A percentile compares a stretch with the other conserved stretches of the same genome.
phyloP scores from a whole-genome alignment of 352 stramenopile species.

The Phytopythium montanum region DNA sequence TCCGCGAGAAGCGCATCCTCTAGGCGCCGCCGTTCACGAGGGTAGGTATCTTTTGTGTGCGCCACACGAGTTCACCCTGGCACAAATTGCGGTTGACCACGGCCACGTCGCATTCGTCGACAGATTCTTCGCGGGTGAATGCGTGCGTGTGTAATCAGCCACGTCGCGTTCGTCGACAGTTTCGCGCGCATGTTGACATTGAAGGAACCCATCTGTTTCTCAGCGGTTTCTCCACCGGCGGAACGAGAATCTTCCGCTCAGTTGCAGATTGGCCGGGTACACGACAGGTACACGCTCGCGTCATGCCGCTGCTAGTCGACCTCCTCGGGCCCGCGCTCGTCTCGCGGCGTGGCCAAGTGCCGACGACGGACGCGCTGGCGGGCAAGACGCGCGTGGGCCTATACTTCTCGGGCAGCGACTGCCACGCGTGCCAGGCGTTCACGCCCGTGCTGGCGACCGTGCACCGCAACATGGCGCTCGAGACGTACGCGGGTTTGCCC shows the following conservation, averaged over 20 bases:
- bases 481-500: slow-evolving; percentile 41
- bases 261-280: neutral
- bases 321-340: slow-evolving; percentile 49
- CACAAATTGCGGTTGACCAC: too few relatives aligned
- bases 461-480: slow-evolving; percentile 64
- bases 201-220: neutral
- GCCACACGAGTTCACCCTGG: slow-evolving; percentile 2
- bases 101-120: too few relatives aligned
- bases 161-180: slow-evolving; percentile 3
- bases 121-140: too few relatives aligned
- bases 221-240: neutral
- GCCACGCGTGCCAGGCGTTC: slow-evolving; percentile 54
- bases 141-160: neutral
- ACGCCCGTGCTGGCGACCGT: slow-evolving; percentile 59
- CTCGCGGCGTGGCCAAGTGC: slow-evolving; percentile 46
- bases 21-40: slow-evolving; percentile 3
- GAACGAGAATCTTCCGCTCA: slow-evolving; percentile 1
- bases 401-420: slow-evolving; percentile 67
- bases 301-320: slow-evolving; percentile 53
- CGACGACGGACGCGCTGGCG: slow-evolving; percentile 44
- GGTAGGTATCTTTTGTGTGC: slow-evolving; percentile 1
- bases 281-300: neutral
- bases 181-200: slow-evolving; percentile 4
- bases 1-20: slow-evolving; percentile 52
- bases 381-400: slow-evolving; percentile 52